A percentile compares a stretch with the other conserved stretches of the same genome.
phyloP scores from a whole-genome alignment of 2,329 filamentous ascomycete genomes.

The Coniochaeta prunicola region DNA sequence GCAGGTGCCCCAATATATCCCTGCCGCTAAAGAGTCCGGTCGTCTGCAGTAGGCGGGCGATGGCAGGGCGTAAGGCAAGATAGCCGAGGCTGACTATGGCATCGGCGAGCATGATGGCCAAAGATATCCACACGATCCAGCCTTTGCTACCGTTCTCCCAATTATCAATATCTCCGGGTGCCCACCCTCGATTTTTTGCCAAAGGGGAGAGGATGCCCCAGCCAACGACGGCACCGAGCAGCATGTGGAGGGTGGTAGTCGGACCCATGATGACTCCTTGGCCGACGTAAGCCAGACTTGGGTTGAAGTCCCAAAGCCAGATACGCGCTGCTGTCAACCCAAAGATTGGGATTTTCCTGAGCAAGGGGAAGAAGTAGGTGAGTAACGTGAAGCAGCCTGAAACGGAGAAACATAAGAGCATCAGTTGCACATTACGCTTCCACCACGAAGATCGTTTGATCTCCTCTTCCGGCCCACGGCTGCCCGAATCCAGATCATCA shows the following conservation, averaged over 20 bases:
- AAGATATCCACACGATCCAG: conserved; percentile 95
- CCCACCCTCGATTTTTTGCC: conserved; percentile 82
- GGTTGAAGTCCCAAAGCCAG: conserved; percentile 96
- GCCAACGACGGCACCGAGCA: conserved; percentile 78
- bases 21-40: not conserved
- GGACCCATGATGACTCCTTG: conserved; percentile 99
- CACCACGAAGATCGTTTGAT: conserved; percentile 23
- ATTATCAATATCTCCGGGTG: conserved; percentile 74
- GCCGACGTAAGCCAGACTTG: conserved; percentile 92
- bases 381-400: conserved; percentile 66
- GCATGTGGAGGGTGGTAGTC: conserved; percentile 91
- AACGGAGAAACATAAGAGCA: conserved; percentile 49
- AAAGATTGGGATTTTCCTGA: conserved; percentile 83
- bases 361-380: conserved; percentile 82
- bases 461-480: not conserved
- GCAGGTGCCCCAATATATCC: not conserved
- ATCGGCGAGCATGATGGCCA: conserved; percentile 95
- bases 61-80: conserved; percentile 49
- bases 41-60: not conserved
- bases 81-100: conserved; percentile 82
- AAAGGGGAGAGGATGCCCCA: conserved; percentile 89
- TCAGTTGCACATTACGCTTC: conserved; percentile 42
- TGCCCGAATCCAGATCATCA: conserved; percentile 20
- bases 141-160: conserved; percentile 94
- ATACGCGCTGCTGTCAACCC: conserved; percentile 64